Percentiles rank a stretch among this genome's conserved stretches.
These are phyloP conservation scores for Trametes sanguinea DNA, from an alignment of 768 basidiomycete species.

Conservation along the genomic window DNA sequence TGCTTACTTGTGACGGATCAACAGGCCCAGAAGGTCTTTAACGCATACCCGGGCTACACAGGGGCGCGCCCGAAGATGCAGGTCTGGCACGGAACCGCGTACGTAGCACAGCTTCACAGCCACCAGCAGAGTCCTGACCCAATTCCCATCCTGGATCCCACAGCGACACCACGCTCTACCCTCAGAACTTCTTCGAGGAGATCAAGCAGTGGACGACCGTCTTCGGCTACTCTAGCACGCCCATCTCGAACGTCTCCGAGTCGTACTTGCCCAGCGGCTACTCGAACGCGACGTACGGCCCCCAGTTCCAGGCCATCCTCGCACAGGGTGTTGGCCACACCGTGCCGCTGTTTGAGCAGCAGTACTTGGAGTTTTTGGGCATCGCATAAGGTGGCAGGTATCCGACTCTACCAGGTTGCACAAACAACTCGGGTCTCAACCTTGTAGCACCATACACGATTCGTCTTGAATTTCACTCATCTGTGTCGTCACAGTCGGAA, in stretches of 20 bases:
- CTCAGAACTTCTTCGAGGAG: constrained; percentile 51
- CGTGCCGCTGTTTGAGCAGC: constrained; percentile 28
- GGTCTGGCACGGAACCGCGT: constrained; percentile 56
- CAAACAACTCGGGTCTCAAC: no score
- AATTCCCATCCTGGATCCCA: no score
- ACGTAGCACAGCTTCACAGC: constrained; percentile 4
- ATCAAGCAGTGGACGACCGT: constrained; percentile 60
- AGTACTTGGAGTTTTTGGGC: constrained; percentile 24
- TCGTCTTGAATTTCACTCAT: no score
- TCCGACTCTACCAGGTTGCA: no score
- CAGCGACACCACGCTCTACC: constrained; percentile 53
- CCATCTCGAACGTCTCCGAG: constrained; percentile 36
- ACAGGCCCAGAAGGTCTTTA: constrained; percentile 47
- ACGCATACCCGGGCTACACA: constrained; percentile 55
- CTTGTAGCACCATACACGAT: no score
- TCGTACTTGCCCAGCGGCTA: constrained; percentile 47
- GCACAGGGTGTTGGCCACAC: constrained; percentile 51
- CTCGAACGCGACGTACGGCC: constrained; percentile 50
- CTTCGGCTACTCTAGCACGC: constrained; percentile 46
- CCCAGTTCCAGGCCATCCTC: constrained; percentile 50
- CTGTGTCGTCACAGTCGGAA: no score
- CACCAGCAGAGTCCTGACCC: neutral
- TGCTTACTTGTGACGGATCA: neutral
- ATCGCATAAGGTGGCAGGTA: constrained; percentile 14
- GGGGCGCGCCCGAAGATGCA: constrained; percentile 53